Evolutionary conservation across 2,329 filamentous ascomycete species (phyloP), one percentile per base, ranked within the genome.

Genomic region (Fusarium miscanthi): DNA sequence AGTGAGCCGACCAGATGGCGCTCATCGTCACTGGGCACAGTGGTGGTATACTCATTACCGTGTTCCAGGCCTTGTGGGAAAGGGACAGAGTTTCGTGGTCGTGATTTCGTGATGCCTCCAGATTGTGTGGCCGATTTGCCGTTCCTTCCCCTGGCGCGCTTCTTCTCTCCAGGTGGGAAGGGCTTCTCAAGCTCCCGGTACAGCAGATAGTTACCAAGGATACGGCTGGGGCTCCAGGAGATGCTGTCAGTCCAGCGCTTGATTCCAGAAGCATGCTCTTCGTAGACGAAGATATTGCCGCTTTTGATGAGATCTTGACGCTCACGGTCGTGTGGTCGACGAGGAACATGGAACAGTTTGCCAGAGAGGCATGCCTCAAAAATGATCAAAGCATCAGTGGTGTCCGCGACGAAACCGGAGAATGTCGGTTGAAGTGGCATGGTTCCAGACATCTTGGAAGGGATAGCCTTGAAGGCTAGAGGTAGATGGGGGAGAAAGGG

Each of bases 201-300:
- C 74, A 97, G 89, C 46, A 97, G 87, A 76, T 94, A 97, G 79
- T 96, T 96, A 65, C 92, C 92, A 52, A 95, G 85, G 52, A 97
- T 95, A 21, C 93, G 91, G 81, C 92, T 97, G 0, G 95, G 95
- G 75, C 93, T 97, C 95, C 95, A 98, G 11, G 92, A 91, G 16
- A 95, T 90, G 19, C 95, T 94, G 75, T 98, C 95, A 0, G 94
- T 97, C 95, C 95, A 98, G 62, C 95, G 88, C 84, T 97, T 97
- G 83, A 97, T 97, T 9, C 94, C 94, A 0, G 94, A 97, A 0
- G 93, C 91, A 69, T 94, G 92, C 80, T 97, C 94, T 78, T 97
- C 94, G 81, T 97, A 98, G 73, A 97, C 93, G 82, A 97, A 96
- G 51, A 97, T 89, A 74, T 92, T 92, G 40, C 95, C 95, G 74